These are phyloP conservation scores for Beta lomatogona DNA, from an alignment of 179 eudicot species.

Conservation along the genomic window DNA sequence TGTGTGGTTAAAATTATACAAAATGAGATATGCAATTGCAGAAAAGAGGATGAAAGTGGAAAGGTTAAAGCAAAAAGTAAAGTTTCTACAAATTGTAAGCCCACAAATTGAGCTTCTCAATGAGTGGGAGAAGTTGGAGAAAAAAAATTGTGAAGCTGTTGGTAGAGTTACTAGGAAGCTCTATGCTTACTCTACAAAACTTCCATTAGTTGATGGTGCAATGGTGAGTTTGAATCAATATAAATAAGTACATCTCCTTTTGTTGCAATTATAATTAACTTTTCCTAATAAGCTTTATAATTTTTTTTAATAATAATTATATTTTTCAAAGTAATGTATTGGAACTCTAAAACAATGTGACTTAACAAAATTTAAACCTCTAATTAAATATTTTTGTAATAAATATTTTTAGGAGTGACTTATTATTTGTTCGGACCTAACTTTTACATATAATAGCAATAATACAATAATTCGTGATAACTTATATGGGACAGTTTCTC, in stretches of 20 bases:
- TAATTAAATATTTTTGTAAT: too few relatives aligned
- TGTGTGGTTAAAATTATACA: constrained; percentile 57
- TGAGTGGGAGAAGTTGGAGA: constrained; percentile 67
- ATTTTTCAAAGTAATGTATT: background rate
- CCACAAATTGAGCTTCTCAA: constrained; percentile 56
- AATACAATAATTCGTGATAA: too few relatives aligned
- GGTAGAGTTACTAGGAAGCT: constrained; percentile 65
- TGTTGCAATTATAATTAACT: too few relatives aligned
- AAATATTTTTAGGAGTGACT: too few relatives aligned
- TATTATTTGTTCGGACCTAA: too few relatives aligned
- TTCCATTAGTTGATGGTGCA: constrained; percentile 71
- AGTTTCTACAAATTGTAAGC: constrained; percentile 41
- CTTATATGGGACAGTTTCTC: too few relatives aligned
- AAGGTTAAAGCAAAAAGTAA: constrained; percentile 55
- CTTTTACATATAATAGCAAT: too few relatives aligned
- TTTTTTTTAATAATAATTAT: too few relatives aligned
- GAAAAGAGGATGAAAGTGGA: constrained; percentile 54
- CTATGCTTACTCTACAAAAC: constrained; percentile 59
- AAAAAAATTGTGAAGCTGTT: constrained; percentile 64
- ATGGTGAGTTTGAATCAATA: constrained; percentile 38
- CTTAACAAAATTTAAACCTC: background rate
- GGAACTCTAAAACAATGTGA: background rate
- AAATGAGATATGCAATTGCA: constrained; percentile 48
- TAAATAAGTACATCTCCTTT: background rate
- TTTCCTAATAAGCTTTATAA: too few relatives aligned